Conservation (phyloP, 164 flowering plant genomes). For the Euptelea pleiosperma region DNA sequence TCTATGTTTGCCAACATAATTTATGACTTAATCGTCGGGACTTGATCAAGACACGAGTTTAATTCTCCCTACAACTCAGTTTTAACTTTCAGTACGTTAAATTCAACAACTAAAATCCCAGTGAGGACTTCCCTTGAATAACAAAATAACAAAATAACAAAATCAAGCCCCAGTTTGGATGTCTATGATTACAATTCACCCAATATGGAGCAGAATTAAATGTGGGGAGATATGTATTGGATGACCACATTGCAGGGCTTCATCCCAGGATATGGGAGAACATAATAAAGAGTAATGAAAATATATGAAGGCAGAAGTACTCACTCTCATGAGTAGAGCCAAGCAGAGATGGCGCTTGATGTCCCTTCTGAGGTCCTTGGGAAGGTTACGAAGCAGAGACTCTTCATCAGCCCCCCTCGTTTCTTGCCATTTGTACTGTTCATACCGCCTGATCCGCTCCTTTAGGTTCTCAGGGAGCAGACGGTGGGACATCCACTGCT, state of each 20-base stretch:
- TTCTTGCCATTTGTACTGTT: constrained; percentile 62
- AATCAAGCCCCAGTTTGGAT: no score
- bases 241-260: neutral
- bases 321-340: constrained; percentile 43
- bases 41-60: no score
- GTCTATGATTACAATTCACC: neutral
- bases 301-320: constrained; percentile 8
- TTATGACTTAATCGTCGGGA: no score
- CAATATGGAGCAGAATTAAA: neutral
- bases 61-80: no score
- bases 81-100: no score
- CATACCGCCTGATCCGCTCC: constrained; percentile 52
- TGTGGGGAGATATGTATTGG: neutral
- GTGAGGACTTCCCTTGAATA: no score
- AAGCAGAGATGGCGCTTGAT: constrained; percentile 57
- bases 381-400: constrained; percentile 41
- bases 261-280: neutral
- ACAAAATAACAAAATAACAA: no score
- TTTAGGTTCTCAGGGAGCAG: constrained; percentile 49
- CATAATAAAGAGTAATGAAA: neutral
- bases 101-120: no score
- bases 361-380: constrained; percentile 62
- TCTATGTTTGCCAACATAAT: neutral
- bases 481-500: constrained; percentile 70
- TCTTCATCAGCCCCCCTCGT: constrained; percentile 67